These are phyloP conservation scores for Suillus tomentosus DNA, from an alignment of 768 basidiomycete genomes.

Conservation along the genomic window DNA sequence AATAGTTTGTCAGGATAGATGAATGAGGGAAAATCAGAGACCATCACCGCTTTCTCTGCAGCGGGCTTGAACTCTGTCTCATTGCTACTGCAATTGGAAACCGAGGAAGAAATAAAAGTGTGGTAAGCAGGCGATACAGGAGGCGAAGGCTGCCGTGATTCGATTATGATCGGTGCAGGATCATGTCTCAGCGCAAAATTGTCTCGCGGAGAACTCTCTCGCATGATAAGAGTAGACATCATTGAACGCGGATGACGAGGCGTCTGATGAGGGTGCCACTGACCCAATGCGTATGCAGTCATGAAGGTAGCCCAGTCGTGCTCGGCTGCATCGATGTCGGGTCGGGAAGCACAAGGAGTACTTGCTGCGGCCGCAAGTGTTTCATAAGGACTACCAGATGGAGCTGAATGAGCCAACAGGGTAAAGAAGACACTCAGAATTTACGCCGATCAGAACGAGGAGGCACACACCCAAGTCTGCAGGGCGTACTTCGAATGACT, in stretches of 20 bases:
- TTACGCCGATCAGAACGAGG: neutral
- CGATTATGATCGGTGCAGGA: constrained; percentile 2
- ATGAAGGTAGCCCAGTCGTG: constrained; percentile 80
- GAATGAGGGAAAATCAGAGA: constrained; percentile 11
- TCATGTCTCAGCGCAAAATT: constrained; percentile 14
- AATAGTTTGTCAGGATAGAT: constrained; percentile 29
- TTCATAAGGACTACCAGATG: constrained; percentile 2
- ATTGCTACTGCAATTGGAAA: constrained; percentile 11
- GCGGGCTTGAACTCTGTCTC: constrained; percentile 1
- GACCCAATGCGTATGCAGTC: constrained; percentile 71
- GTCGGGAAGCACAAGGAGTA: neutral
- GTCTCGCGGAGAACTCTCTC: constrained; percentile 4
- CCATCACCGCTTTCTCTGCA: constrained; percentile 4
- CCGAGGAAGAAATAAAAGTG: constrained; percentile 15
- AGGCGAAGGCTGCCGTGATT: constrained; percentile 11
- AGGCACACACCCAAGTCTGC: constrained; percentile 1
- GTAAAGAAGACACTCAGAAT: neutral
- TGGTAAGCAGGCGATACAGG: constrained; percentile 18
- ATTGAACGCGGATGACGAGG: constrained; percentile 56
- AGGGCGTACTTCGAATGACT: neutral
- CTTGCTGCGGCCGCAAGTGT: no score
- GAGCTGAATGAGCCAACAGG: neutral
- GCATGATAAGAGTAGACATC: constrained; percentile 23
- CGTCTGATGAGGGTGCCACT: constrained; percentile 77
- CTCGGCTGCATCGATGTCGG: constrained; percentile 29